phyloP scores from a whole-genome alignment of 2,329 filamentous ascomycete genomes.

The Exophiala phaeomuriformis region DNA sequence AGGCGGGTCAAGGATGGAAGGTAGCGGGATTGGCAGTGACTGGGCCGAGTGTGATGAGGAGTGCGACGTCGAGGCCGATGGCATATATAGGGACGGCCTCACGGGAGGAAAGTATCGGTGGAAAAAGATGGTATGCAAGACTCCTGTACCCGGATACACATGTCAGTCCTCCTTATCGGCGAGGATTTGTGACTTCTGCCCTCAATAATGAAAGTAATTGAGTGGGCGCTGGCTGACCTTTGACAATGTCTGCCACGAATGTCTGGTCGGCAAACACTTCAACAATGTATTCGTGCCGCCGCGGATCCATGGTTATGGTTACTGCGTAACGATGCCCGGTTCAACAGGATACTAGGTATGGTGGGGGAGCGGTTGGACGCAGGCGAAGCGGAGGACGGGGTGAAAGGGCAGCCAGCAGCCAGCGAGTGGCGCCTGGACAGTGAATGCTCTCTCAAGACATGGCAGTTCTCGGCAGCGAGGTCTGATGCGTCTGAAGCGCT shows the following conservation, averaged over 20 bases:
- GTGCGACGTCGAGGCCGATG: conserved; percentile 21
- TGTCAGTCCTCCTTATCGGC: conserved; percentile 8
- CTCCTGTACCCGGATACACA: conserved; percentile 48
- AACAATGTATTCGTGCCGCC: conserved; percentile 80
- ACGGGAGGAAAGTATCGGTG: conserved; percentile 92
- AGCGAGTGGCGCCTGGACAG: conserved; percentile 25
- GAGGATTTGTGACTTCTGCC: neutral
- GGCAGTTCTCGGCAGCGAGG: conserved; percentile 8
- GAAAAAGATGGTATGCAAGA: conserved; percentile 97
- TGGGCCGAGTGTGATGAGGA: conserved; percentile 18
- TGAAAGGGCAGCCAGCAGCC: conserved; percentile 18
- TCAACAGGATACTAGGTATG: neutral
- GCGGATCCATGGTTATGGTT: conserved; percentile 31
- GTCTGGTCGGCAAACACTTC: conserved; percentile 88
- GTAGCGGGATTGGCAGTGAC: conserved; percentile 66
- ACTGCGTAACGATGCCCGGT: neutral
- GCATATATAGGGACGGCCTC: conserved; percentile 62
- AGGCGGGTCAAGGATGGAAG: conserved; percentile 71
- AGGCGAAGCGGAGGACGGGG: conserved; percentile 3
- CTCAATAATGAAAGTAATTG: neutral
- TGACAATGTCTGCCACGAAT: conserved; percentile 85
- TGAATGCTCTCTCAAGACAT: conserved; percentile 20
- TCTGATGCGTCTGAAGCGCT: conserved; percentile 7
- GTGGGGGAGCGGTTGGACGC: conserved; percentile 8
- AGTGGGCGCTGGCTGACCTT: conserved; percentile 52